Base-by-base conservation (phyloP, 2,329 filamentous ascomycete species). In the Emmonsia crescens region DNA sequence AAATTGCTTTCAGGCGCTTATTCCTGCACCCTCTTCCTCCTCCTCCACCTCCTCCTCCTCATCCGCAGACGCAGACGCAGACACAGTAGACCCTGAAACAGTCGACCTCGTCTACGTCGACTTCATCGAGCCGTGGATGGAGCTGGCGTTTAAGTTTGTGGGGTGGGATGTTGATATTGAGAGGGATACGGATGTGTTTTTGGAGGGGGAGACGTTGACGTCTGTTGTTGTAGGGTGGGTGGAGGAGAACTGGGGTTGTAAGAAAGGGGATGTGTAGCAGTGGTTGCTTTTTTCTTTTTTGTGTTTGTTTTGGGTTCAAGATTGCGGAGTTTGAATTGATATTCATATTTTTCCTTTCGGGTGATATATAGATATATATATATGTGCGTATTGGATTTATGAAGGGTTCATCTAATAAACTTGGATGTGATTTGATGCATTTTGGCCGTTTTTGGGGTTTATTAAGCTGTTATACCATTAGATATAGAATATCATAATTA, bases 101-200 rank as follows among this genome's bases (percentile, higher is more conserved):
- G 91, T 99, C 0, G 93, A 97, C 72, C 73, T 99, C 8, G 85
- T 96, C 16, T 99, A 95, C 71, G 84, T 96, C 62, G 91, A 96
- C 72, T 99, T 96, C 73, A 86, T 97, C 42, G 83, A 94, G 74
- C 86, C 86, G 10, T 95, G 89, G 83, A 78, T 97, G 46, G 74
- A 96, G 21, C 76, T 88, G 12, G 91, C 91, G 2, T 77, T 96
- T 64, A 85, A 86, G 63, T 85, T 82, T 66, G 71, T 83, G 10
- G 82, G 82, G 1, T 73, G 81, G 58, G 78, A 78, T 62, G 77
- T 81, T 66, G 74, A 76, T 48, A 73, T 77, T 24, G 71, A 75
- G 40, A 66, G 68, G 31, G 82, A 86, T 62, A 81, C 82, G 38
- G 73, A 76, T 44, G 71, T 73, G 19, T 85, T 82, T 65, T 78